phyloP scores from a whole-genome alignment of 2,329 filamentous ascomycete genomes.

The Coniochaeta prunicola region DNA sequence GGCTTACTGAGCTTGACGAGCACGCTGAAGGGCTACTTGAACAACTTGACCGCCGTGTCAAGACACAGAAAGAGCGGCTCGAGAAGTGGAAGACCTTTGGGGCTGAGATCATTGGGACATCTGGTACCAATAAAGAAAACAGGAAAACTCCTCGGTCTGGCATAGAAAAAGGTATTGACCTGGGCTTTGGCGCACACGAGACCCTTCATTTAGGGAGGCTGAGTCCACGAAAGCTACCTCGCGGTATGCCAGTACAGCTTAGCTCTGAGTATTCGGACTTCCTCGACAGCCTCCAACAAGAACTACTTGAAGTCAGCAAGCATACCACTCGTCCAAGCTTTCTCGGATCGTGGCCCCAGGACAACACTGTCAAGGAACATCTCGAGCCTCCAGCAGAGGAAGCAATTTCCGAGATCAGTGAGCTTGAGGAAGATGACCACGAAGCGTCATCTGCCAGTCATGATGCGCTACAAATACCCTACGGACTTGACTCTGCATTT shows the following conservation, averaged over 20 bases:
- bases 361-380: not conserved
- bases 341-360: constrained; percentile 6
- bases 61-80: constrained; percentile 59
- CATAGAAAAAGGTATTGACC: constrained; percentile 40
- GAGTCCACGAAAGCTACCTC: constrained; percentile 19
- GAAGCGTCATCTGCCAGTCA: not conserved
- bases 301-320: constrained; percentile 25
- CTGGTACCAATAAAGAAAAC: constrained; percentile 13
- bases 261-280: constrained; percentile 36
- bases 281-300: constrained; percentile 31
- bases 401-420: constrained; percentile 41
- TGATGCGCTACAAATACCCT: not conserved
- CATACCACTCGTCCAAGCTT: constrained; percentile 14
- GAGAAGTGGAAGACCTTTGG: constrained; percentile 68
- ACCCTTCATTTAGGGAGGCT: constrained; percentile 33
- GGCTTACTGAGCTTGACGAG: constrained; percentile 48
- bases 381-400: constrained; percentile 14
- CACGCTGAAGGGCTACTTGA: constrained; percentile 49
- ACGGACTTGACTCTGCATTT: not conserved
- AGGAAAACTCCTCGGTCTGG: constrained; percentile 13
- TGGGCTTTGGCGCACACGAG: constrained; percentile 48
- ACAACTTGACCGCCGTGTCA: constrained; percentile 63
- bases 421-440: constrained; percentile 39
- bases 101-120: constrained; percentile 34
- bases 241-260: constrained; percentile 14